A percentile compares a stretch with the other conserved stretches of the same genome.
These are phyloP conservation scores for Polygonum aviculare DNA, from an alignment of 148 eudicot genomes.

Conservation along the genomic window DNA sequence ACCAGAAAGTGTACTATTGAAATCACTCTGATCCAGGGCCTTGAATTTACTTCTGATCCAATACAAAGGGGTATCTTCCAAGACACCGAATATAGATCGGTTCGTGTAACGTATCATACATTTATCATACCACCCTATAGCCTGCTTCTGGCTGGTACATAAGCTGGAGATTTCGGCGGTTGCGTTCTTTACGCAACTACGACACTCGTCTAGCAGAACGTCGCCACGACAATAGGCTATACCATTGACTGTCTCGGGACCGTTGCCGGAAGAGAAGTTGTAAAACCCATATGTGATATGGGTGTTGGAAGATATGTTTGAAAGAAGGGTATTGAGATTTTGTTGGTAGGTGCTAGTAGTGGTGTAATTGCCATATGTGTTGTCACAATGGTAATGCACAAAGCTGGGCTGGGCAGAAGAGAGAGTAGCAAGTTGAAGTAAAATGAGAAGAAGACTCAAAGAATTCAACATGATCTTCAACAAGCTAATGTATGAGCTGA, in stretches of 20 bases:
- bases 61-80: neutral
- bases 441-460: neutral
- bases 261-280: conserved; percentile 6
- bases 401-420: neutral
- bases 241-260: conserved; percentile 4
- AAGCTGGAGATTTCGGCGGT: neutral
- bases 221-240: conserved; percentile 21
- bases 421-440: neutral
- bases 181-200: conserved; percentile 18
- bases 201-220: conserved; percentile 8
- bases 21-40: neutral
- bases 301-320: conserved; percentile 1
- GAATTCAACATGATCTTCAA: neutral
- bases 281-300: conserved; percentile 7
- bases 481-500: neutral
- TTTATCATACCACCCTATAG: conserved; percentile 17
- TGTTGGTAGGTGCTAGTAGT: conserved; percentile 4
- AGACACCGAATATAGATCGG: conserved; percentile 3
- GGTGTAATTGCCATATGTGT: conserved; percentile 10
- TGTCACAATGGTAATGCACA: neutral
- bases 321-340: conserved; percentile 13
- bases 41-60: neutral
- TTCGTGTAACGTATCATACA: conserved; percentile 28
- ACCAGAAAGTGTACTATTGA: neutral
- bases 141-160: conserved; percentile 26